Base-by-base conservation (phyloP, 768 basidiomycete genomes). In the Termitomyces sp. region DNA sequence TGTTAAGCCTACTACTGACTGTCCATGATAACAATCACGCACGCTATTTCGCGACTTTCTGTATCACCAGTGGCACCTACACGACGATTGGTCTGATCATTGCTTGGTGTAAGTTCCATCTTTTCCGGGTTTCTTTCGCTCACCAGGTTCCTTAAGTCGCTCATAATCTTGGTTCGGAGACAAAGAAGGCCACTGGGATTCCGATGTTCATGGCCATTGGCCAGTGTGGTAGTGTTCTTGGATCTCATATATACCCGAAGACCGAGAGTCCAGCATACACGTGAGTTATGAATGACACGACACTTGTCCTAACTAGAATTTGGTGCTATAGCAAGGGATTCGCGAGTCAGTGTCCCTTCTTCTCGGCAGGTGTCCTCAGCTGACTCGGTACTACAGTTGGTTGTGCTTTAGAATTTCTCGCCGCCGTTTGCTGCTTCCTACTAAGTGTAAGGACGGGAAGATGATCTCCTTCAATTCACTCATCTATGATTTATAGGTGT, bases 121-220 rank as follows among this genome's bases (percentile, higher is more conserved):
- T 53, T 19, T 1, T 56, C n/a, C 27, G 23, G 16, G 11, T 31
- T 21, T 53, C 38, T 46, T 59, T 31, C 21, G 27, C 32, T 40
- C 12, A 50, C 60, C 62, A 34, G 17, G 45, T 59, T 64, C 35
- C 48, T 3, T 5, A 47, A 55, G 85, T 80, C 61, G 82, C 86
- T 4, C 87, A 90, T 63, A 91, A 90, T 62, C 77, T 89, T 7
- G 89, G 87, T 3, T 89, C 89, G 0, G 89, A 91, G 63, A 84
- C 85, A 0, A 90, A 91, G 69, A 83, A 82, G 54, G 89, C 89
- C 0, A 82, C 87, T 0, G 89, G 89, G 0, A 86, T 89, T 32
- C 87, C 87, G 9, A 78, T 88, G 71, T 89, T 90, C 66, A 89
- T 89, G 84, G 80, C 86, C 11, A 89, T 91, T 37, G 89, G 89